Evolutionary conservation across 2,329 filamentous ascomycete genomes (phyloP).

Genomic region (Ramichloridium luteum): DNA sequence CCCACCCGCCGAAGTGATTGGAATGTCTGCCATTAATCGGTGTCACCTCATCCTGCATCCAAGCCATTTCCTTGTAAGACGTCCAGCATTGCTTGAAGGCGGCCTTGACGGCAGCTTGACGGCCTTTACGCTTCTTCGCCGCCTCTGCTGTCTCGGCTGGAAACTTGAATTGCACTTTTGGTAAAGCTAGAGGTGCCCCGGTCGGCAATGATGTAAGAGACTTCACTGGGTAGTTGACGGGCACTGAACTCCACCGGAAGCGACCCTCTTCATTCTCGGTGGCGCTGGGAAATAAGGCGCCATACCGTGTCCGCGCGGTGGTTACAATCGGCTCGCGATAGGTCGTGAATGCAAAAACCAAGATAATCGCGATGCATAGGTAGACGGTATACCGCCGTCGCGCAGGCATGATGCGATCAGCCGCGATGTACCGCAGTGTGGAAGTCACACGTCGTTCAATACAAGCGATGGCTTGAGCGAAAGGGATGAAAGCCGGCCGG

Average conservation of each 20-base stretch:
- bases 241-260: constrained; percentile 30
- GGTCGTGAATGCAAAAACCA: not conserved
- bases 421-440: too few species aligned
- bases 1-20: constrained; percentile 37
- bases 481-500: too few species aligned
- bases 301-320: constrained; percentile 8
- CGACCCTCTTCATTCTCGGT: constrained; percentile 10
- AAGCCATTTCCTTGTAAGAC: constrained; percentile 33
- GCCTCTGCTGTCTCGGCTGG: constrained; percentile 23
- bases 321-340: not conserved
- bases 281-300: constrained; percentile 8
- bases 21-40: constrained; percentile 31
- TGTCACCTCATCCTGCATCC: constrained; percentile 37
- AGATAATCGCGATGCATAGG: not conserved
- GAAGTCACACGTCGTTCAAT: too few species aligned
- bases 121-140: constrained; percentile 23
- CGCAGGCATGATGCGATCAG: too few species aligned
- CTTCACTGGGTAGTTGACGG: constrained; percentile 29
- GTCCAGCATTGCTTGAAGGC: constrained; percentile 35
- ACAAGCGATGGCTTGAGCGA: too few species aligned
- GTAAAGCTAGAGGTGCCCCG: constrained; percentile 26
- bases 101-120: constrained; percentile 28
- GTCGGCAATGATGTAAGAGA: constrained; percentile 27
- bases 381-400: not conserved
- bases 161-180: constrained; percentile 33